Conservation (phyloP, 345 rosid species). For the Dipteronia dyeriana region DNA sequence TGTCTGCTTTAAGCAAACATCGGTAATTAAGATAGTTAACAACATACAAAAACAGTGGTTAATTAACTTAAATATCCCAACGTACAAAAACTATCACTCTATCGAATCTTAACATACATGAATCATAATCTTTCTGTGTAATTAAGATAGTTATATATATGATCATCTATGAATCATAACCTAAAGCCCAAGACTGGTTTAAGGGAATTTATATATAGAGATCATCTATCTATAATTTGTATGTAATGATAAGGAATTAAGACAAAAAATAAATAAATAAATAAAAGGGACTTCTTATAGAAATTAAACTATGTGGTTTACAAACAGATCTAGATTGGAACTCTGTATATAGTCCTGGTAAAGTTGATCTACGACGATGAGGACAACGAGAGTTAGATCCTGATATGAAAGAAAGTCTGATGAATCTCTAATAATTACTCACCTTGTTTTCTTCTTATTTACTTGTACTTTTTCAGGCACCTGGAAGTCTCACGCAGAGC, state of each 20-base stretch:
- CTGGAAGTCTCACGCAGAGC: constrained; percentile 8
- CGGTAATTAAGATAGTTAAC: no score
- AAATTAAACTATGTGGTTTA: background rate
- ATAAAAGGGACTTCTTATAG: background rate
- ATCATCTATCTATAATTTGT: no score
- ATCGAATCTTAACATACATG: no score
- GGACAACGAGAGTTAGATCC: background rate
- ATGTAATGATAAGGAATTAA: no score
- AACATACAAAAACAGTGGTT: no score
- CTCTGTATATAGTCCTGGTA: background rate
- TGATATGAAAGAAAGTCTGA: background rate
- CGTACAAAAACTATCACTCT: background rate
- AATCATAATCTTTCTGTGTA: no score
- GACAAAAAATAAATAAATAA: background rate
- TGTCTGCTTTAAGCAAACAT: background rate
- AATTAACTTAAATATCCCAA: no score
- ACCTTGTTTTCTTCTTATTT: no score
- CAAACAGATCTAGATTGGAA: background rate
- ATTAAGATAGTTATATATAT: no score
- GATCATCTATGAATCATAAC: background rate
- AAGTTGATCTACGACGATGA: background rate
- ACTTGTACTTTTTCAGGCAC: background rate
- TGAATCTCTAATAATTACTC: background rate
- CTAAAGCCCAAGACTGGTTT: background rate
- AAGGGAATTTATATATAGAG: background rate